These are phyloP conservation scores for Centaurea solstitialis DNA, from an alignment of 129 eudicot genomes.

Conservation along the genomic window DNA sequence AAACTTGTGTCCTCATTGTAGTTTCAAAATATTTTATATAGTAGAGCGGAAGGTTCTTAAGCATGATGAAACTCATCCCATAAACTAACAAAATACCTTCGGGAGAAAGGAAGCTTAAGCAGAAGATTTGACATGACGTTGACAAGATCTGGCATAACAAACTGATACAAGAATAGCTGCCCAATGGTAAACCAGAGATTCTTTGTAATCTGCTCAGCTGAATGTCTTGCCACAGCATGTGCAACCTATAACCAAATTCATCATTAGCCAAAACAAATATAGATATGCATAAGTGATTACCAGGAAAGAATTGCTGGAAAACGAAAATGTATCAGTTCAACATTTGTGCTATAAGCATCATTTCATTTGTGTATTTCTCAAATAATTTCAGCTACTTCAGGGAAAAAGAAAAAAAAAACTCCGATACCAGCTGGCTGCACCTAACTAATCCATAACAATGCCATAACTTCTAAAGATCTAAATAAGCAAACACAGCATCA, in stretches of 20 bases:
- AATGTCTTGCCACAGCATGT: constrained; percentile 92
- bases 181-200: constrained; percentile 69
- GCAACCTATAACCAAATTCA: constrained; percentile 63
- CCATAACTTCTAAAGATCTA: background rate
- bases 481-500: background rate
- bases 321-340: background rate
- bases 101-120: constrained; percentile 84
- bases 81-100: constrained; percentile 52
- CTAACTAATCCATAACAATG: background rate
- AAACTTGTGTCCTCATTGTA: no score
- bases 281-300: background rate
- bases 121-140: constrained; percentile 78
- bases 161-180: constrained; percentile 69
- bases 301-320: constrained; percentile 9
- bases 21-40: background rate
- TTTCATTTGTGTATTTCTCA: background rate
- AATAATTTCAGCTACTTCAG: constrained; percentile 1
- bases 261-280: background rate
- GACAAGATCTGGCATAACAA: constrained; percentile 74
- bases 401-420: background rate
- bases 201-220: constrained; percentile 85
- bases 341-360: background rate
- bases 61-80: background rate
- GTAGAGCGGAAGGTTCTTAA: background rate
- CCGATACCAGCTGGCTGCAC: background rate